Conservation (phyloP, 345 rosid genomes). For the Geranium brycei region DNA sequence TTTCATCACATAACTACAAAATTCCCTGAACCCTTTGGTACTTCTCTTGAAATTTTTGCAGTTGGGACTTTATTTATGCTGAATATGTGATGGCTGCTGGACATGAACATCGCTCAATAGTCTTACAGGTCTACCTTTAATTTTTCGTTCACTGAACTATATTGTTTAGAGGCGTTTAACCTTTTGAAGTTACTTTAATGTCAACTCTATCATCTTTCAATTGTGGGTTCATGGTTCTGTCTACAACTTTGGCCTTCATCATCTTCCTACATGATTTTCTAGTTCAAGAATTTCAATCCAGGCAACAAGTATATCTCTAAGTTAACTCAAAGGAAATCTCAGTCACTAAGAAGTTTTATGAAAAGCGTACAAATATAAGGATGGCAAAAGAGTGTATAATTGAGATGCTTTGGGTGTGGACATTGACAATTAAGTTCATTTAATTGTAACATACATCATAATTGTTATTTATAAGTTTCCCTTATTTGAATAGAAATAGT, state of each 20-base stretch:
- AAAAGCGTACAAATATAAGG: not conserved
- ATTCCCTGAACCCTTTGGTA: not conserved
- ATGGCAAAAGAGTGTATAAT: too few species aligned
- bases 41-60: slow-evolving; percentile 15
- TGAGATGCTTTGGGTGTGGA: not conserved
- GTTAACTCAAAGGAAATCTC: not conserved
- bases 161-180: not conserved
- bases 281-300: not conserved
- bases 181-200: not conserved
- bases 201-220: not conserved
- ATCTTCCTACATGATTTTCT: not conserved
- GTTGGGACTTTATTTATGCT: slow-evolving; percentile 98
- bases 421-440: not conserved
- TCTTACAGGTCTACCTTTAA: slow-evolving; percentile 65
- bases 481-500: too few species aligned
- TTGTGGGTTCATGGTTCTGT: not conserved
- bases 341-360: not conserved
- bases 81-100: slow-evolving; percentile 99
- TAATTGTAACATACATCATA: not conserved
- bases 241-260: not conserved
- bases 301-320: not conserved
- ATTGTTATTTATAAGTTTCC: too few species aligned
- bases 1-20: not conserved
- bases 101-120: slow-evolving; percentile 73
- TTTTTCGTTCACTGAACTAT: not conserved